phyloP scores from a whole-genome alignment of 2,329 filamentous ascomycete genomes.

The Pyrenophora graminea region DNA sequence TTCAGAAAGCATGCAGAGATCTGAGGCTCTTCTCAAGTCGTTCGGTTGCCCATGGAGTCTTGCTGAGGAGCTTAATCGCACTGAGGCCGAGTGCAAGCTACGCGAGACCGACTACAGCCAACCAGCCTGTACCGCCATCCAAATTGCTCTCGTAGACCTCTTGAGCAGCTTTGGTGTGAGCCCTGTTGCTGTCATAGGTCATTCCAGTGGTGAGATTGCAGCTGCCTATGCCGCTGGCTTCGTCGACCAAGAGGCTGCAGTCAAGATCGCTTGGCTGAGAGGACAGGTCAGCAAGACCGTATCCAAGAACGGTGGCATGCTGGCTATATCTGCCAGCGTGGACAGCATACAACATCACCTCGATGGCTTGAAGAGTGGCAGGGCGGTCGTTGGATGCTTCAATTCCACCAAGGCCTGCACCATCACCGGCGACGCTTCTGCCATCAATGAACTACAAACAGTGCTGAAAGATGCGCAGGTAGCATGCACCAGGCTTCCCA shows the following conservation, averaged over 20 bases:
- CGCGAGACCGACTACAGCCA: conserved; percentile 18
- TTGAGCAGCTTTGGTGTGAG: conserved; percentile 13
- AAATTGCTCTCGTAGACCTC: conserved; percentile 25
- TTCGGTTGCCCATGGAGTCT: conserved; percentile 10
- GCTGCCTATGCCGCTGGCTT: conserved; percentile 22
- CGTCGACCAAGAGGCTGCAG: conserved; percentile 5
- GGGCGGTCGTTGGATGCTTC: conserved; percentile 21
- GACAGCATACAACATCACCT: background rate
- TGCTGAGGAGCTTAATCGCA: conserved; percentile 7
- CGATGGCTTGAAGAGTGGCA: background rate
- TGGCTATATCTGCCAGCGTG: conserved; percentile 5
- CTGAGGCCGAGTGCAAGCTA: conserved; percentile 1
- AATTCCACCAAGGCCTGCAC: conserved; percentile 52
- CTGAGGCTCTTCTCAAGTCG: conserved; percentile 8
- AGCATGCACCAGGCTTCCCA: conserved; percentile 6
- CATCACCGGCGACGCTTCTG: conserved; percentile 50
- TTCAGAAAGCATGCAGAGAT: conserved; percentile 6
- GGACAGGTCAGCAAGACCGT: conserved; percentile 8
- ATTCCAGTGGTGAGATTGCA: conserved; percentile 30
- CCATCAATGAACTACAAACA: conserved; percentile 39
- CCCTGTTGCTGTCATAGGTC: conserved; percentile 20
- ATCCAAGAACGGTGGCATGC: conserved; percentile 5
- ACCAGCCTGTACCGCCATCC: conserved; percentile 23
- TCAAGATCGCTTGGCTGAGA: conserved; percentile 9
- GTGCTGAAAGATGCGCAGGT: conserved; percentile 5